These are phyloP conservation scores for Collybiopsis confluens DNA, from an alignment of 768 basidiomycete species.

Conservation along the genomic window DNA sequence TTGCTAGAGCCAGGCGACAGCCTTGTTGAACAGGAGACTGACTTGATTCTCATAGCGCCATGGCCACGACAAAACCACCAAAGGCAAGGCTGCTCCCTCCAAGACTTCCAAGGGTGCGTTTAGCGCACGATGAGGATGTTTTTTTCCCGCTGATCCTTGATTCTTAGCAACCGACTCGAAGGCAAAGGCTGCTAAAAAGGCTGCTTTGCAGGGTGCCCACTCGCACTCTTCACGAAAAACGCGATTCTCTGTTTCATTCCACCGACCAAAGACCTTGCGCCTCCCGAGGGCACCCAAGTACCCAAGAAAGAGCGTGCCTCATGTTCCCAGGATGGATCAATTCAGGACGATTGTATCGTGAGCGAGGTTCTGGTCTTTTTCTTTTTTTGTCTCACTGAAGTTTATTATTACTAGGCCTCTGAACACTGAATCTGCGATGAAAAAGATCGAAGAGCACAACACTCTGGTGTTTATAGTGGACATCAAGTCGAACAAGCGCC, in stretches of 20 bases:
- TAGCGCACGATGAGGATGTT: neutral
- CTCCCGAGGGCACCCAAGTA: conserved; percentile 85
- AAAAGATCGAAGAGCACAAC: conserved; percentile 99
- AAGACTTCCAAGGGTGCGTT: conserved; percentile 30
- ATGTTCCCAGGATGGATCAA: conserved; percentile 94
- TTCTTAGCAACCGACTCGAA: conserved; percentile 45
- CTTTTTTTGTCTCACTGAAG: neutral
- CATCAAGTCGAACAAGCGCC: conserved; percentile 92
- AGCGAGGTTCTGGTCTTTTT: conserved; percentile 25
- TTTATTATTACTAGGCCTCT: conserved; percentile 48
- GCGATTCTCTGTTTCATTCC: conserved; percentile 86
- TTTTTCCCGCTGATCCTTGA: neutral
- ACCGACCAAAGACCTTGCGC: conserved; percentile 90
- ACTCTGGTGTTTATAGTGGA: conserved; percentile 98
- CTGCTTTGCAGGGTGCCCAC: conserved; percentile 84
- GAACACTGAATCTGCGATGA: conserved; percentile 98
- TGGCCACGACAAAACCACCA: conserved; percentile 67
- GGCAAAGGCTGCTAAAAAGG: conserved; percentile 96
- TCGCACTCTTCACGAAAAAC: conserved; percentile 76
- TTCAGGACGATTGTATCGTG: conserved; percentile 91
- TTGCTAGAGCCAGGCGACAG: no score
- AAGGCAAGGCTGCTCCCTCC: conserved; percentile 53
- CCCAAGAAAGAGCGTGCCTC: conserved; percentile 91
- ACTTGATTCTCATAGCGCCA: conserved; percentile 21
- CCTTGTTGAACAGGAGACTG: no score